phyloP scores from a whole-genome alignment of 352 stramenopile species.

The Pythium grandisporangium region DNA sequence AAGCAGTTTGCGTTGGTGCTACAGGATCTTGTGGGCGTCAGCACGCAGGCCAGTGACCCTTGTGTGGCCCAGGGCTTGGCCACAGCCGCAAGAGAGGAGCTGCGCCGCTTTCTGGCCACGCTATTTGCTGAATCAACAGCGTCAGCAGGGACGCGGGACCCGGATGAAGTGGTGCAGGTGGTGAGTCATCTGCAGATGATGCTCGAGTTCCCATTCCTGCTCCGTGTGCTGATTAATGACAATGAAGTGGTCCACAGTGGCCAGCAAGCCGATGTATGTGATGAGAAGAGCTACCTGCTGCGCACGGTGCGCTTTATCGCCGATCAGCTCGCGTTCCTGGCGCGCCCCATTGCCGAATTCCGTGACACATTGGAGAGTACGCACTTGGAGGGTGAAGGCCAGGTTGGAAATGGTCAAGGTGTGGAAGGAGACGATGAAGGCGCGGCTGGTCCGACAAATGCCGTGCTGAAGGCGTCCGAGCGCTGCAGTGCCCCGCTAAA shows the following conservation, averaged over 20 bases:
- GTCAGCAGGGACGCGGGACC: too few species aligned
- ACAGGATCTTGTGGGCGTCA: constrained; percentile 5
- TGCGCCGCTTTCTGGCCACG: constrained; percentile 21
- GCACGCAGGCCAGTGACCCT: constrained; percentile 5
- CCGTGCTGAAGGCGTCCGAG: constrained; percentile 64
- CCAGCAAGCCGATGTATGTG: constrained; percentile 2
- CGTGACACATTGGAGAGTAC: constrained; percentile 10
- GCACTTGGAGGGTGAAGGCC: constrained; percentile 3
- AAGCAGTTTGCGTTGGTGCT: constrained; percentile 58
- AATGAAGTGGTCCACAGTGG: too few species aligned
- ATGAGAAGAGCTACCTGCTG: constrained; percentile 16
- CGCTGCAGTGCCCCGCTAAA: constrained; percentile 66
- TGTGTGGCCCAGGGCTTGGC: background rate
- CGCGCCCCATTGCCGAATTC: constrained; percentile 38
- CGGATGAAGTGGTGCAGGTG: constrained; percentile 22
- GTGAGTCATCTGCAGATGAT: constrained; percentile 53
- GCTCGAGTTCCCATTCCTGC: constrained; percentile 46
- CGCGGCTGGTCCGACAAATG: constrained; percentile 33
- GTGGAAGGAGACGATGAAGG: constrained; percentile 2
- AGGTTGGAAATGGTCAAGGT: too few species aligned
- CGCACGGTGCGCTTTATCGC: constrained; percentile 42
- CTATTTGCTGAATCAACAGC: constrained; percentile 11
- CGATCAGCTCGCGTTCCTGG: constrained; percentile 30
- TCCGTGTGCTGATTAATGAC: constrained; percentile 22
- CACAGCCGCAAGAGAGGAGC: constrained; percentile 22